A percentile compares a stretch with the other conserved stretches of the same genome.
Conservation (phyloP, 371 early-diverging fungal species). For the Blakeslea trispora region DNA sequence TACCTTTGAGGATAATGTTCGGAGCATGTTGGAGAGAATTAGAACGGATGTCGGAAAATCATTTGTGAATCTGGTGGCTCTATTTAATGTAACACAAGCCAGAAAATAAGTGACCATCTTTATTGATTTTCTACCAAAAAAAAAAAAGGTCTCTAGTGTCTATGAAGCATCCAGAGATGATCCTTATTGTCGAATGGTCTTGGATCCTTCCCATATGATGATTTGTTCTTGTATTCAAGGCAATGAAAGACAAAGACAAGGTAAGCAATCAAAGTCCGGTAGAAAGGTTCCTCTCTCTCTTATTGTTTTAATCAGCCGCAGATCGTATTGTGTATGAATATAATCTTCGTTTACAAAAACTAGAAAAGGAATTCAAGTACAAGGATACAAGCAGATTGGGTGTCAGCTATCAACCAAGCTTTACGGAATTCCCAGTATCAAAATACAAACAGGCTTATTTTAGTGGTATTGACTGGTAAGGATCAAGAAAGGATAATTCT, state of each 20-base stretch:
- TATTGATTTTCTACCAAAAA: conserved; percentile 14
- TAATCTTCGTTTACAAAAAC: conserved; percentile 53
- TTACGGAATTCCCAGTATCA: conserved; percentile 56
- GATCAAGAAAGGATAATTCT: conserved; percentile 3
- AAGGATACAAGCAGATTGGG: conserved; percentile 47
- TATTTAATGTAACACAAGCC: conserved; percentile 57
- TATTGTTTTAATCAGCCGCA: conserved; percentile 37
- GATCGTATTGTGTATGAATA: conserved; percentile 57
- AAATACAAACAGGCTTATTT: conserved; percentile 58
- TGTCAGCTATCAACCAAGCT: conserved; percentile 64
- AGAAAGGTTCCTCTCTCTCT: not conserved
- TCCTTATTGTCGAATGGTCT: conserved; percentile 57
- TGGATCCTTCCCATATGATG: conserved; percentile 50
- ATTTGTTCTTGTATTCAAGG: conserved; percentile 60
- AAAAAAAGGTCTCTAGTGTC: conserved; percentile 56
- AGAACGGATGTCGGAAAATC: conserved; percentile 45
- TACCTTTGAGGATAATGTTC: conserved; percentile 48
- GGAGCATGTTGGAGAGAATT: conserved; percentile 40
- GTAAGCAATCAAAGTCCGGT: conserved; percentile 28
- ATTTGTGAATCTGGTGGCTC: conserved; percentile 60
- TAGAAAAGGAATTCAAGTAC: conserved; percentile 52
- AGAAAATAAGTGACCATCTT: not conserved
- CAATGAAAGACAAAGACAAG: conserved; percentile 45
- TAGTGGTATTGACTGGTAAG: conserved; percentile 67
- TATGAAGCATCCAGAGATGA: conserved; percentile 61